Base-by-base conservation (phyloP, 2,329 filamentous ascomycete species). In the Alternaria ventricosa region DNA sequence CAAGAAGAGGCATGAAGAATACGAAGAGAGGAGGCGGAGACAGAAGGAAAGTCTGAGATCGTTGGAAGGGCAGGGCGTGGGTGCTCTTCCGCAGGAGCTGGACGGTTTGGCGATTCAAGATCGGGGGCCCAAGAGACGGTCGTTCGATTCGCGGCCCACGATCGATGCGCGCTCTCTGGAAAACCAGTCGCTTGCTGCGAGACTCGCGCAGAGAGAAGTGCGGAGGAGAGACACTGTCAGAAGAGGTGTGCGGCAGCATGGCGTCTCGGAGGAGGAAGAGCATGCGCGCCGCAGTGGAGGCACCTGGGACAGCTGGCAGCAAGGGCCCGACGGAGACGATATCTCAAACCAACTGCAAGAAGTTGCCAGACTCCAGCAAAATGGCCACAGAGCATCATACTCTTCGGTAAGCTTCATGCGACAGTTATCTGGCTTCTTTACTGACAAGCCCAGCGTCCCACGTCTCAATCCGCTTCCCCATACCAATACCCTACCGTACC, bases 1-100 rank as follows among this genome's bases (percentile, higher is more conserved):
- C 57, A 88, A 91, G 49, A 86, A 85, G 65, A 87, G 90, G 13
- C 89, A 92, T 75, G 85, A 90, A 61, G 85, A 87, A 55, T 76
- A 66, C 30, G 65, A 70, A 61, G 73, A 72, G 54, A 71, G 70
- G 55, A 68, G 65, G 7, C 71, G 65, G 55, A 69, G 67, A 20
- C 76, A 76, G 55, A 56, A 67, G 36, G 68, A 75, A 28, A 69
- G 74, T 0, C 51, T 78, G 33, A 69, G 75, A 46, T 59, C 70
- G 10, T 53, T 79, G 44, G 72, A 78, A 55, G 75, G 72, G 9
- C 60, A 64, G 12, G 64, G 57, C 7, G 58, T 65, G 20, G 27
- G 28, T 13, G 46, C 30, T 23, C 55, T 74, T 11, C 56, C 70
- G 6, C 69, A 72, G 27, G 75, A 73, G 58, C 60, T 76, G 8